A percentile compares a stretch with the other conserved stretches of the same genome.
phyloP scores from a whole-genome alignment of 176 grass and related monocot genomes.

The Melocanna baccifera region DNA sequence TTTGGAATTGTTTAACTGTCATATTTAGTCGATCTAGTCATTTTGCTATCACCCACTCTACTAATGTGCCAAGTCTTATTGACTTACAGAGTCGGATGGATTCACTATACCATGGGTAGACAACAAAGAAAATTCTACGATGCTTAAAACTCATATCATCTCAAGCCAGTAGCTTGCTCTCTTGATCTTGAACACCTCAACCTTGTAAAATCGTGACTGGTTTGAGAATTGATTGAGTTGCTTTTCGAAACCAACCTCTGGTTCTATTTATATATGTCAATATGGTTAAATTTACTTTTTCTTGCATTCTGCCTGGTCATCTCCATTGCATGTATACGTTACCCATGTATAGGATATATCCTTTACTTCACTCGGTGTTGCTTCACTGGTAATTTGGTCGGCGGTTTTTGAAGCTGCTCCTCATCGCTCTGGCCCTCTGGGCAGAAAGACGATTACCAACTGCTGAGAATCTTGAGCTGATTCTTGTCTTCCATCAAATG shows the following conservation, averaged over 20 bases:
- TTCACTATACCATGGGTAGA: neutral
- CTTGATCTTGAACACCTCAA: neutral
- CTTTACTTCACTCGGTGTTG: constrained; percentile 26
- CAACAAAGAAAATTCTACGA: neutral
- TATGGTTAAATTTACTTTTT: neutral
- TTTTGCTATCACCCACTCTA: neutral
- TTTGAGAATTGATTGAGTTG: neutral
- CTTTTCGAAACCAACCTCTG: neutral
- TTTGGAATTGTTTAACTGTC: neutral
- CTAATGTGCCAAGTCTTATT: neutral
- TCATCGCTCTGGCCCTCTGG: neutral
- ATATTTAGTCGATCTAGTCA: neutral
- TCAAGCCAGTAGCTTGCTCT: neutral
- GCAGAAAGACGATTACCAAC: neutral
- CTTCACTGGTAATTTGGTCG: neutral
- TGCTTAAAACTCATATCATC: neutral
- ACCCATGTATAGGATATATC: constrained; percentile 19
- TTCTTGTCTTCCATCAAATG: constrained; percentile 33
- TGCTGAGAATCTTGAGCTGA: constrained; percentile 16
- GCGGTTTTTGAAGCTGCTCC: neutral
- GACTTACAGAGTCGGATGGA: neutral
- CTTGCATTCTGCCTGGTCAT: neutral
- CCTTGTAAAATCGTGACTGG: neutral
- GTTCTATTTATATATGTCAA: neutral
- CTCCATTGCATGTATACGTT: neutral